phyloP scores from a whole-genome alignment of 2,329 filamentous ascomycete species.

The Fusarium neocosmosporiellum region DNA sequence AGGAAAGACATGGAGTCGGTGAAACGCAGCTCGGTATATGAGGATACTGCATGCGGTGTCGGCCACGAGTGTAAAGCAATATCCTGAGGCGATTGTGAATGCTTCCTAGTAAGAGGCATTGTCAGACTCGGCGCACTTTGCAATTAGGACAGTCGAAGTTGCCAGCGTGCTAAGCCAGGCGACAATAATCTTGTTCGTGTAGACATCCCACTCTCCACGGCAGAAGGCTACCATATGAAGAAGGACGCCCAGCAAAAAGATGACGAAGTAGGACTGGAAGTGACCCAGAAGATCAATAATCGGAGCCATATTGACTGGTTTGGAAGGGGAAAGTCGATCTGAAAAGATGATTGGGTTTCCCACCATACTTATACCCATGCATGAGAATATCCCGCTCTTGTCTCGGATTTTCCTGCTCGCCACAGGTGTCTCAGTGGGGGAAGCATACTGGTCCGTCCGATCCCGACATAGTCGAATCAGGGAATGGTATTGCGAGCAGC shows the following conservation, averaged over 20 bases:
- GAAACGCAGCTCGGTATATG: background rate
- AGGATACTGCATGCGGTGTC: background rate
- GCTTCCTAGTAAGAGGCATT: background rate
- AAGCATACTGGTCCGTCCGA: background rate
- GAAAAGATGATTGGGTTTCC: background rate
- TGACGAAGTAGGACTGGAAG: background rate
- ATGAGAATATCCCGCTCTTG: background rate
- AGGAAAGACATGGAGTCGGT: background rate
- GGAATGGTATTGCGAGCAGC: background rate
- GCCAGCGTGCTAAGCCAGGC: background rate
- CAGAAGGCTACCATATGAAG: constrained; percentile 5
- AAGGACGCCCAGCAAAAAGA: constrained; percentile 1
- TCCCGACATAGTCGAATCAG: background rate
- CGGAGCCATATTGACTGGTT: background rate
- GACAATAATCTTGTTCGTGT: constrained; percentile 9
- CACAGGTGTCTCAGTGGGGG: background rate
- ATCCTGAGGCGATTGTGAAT: background rate
- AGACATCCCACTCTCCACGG: constrained; percentile 22
- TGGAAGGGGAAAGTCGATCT: background rate
- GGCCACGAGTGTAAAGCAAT: background rate
- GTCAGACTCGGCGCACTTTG: background rate
- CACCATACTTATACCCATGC: background rate
- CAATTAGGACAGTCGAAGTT: background rate
- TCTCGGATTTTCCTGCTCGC: background rate
- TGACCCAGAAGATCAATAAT: background rate